Evolutionary conservation across 768 basidiomycete species (phyloP).

Genomic region (Phanerodontia chrysosporium): DNA sequence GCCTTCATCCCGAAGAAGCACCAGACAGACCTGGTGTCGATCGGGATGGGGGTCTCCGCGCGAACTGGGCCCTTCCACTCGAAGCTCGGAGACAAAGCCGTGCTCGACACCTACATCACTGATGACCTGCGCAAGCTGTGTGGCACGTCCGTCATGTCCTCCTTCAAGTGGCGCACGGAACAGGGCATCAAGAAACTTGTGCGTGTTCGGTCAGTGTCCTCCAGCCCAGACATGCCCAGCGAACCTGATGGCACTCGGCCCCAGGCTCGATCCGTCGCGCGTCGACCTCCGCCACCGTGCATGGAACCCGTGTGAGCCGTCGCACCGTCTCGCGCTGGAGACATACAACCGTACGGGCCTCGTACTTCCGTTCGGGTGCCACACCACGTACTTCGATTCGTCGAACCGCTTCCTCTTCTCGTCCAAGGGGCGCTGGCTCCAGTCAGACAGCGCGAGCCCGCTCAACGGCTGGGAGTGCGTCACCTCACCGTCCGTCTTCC

Average conservation of each 20-base stretch:
- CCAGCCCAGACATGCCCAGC: too few relatives aligned
- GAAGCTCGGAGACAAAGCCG: too few relatives aligned
- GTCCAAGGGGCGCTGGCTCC: conserved; percentile 41
- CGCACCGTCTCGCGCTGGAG: conserved; percentile 41
- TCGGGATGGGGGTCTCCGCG: background rate
- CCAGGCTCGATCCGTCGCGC: conserved; percentile 29
- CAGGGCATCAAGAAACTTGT: too few relatives aligned
- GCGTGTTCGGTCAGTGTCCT: too few relatives aligned
- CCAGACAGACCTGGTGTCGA: background rate
- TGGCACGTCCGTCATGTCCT: too few relatives aligned
- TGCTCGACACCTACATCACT: too few relatives aligned
- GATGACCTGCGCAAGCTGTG: too few relatives aligned
- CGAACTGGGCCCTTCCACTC: too few relatives aligned
- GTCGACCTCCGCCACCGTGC: conserved; percentile 38
- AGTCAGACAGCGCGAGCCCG: conserved; percentile 37
- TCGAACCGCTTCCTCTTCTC: conserved; percentile 47
- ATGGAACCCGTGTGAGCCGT: conserved; percentile 31
- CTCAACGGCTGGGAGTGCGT: conserved; percentile 47
- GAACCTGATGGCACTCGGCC: too few relatives aligned
- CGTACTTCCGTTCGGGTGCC: conserved; percentile 40
- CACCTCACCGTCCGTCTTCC: background rate
- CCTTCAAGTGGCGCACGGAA: too few relatives aligned
- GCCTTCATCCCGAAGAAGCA: conserved; percentile 35
- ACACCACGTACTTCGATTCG: conserved; percentile 34
- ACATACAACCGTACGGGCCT: conserved; percentile 38